Base-by-base conservation (phyloP, 805 yeast genomes). In the Lipomyces orientalis region DNA sequence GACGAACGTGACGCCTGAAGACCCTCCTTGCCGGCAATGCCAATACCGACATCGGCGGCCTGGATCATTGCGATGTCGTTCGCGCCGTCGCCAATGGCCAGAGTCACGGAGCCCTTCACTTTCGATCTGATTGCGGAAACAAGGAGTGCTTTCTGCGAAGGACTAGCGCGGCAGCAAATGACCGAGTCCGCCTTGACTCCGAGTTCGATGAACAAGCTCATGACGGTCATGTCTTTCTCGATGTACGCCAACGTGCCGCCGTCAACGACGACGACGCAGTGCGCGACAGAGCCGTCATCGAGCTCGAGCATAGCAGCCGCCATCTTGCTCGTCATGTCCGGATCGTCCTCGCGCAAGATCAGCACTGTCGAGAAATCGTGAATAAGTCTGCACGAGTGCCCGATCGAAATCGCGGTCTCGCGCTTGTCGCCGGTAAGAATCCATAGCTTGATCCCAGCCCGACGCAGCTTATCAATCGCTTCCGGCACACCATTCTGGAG, bases 41-140 rank as follows among this genome's bases (percentile, higher is more conserved):
- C 99, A 70, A 95, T 86, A 35, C 99, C 99, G 64, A 95, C 92
- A 78, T 95, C 98, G 0, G 99, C 99, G 75, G 96, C 90, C 80
- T 95, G 98, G 69, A 95, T 95, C 99, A 95, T 95, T 0, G 99
- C 98, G 76, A 95, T 93, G 79, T 95, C 99, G 76, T 95, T 95
- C 1, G 99, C 99, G 71, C 99, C 99, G 80, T 95, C 99, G 7
- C 99, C 99, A 76, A 95, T 90, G 0, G 99, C 99, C 69, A 95
- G 82, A 0, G 98, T 92, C 5, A 95, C 97, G 54, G 90, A 84
- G 1, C 80, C 79, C 60, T 84, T 87, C 73, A 89, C 85, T 65
- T 88, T 80, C n/a, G 83, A 81, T 61, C 98, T 83, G n/a, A 96
- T 92, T 43, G 88, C 84, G 34, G 86, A 79, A 1, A 95, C 98